These are phyloP conservation scores for Ciborinia camelliae DNA, from an alignment of 2,329 filamentous ascomycete genomes.

Conservation along the genomic window DNA sequence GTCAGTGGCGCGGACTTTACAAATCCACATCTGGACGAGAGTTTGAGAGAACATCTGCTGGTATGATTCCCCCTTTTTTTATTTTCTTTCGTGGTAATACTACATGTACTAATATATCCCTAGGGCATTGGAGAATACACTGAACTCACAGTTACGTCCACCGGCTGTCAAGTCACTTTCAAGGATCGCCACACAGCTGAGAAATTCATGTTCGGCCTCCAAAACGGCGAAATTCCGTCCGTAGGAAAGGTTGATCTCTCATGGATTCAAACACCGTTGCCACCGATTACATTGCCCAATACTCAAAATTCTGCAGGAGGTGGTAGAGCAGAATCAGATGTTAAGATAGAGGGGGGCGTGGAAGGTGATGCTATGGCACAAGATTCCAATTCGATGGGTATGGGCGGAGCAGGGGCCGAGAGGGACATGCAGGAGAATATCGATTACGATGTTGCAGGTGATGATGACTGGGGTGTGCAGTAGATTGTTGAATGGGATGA, in stretches of 20 bases:
- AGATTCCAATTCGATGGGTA: slow-evolving; percentile 22
- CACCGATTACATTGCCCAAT: slow-evolving; percentile 27
- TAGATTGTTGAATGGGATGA: not conserved
- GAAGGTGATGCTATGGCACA: slow-evolving; percentile 37
- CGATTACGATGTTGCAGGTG: slow-evolving; percentile 44
- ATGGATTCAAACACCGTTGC: slow-evolving; percentile 50
- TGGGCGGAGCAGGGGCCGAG: slow-evolving; percentile 22
- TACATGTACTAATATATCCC: slow-evolving; percentile 19
- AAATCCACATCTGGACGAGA: slow-evolving; percentile 60
- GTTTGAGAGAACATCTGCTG: slow-evolving; percentile 67
- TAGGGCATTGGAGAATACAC: slow-evolving; percentile 62
- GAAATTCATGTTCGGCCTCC: slow-evolving; percentile 59
- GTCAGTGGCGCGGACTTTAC: slow-evolving; percentile 64
- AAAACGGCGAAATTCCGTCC: slow-evolving; percentile 57
- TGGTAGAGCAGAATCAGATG: slow-evolving; percentile 11
- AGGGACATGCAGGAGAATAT: slow-evolving; percentile 31
- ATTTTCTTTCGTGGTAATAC: slow-evolving; percentile 7
- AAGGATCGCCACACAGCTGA: slow-evolving; percentile 69
- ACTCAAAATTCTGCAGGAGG: slow-evolving; percentile 4
- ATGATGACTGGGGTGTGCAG: slow-evolving; percentile 38
- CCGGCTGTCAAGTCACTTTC: slow-evolving; percentile 56
- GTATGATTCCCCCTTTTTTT: slow-evolving; percentile 43
- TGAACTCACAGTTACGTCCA: slow-evolving; percentile 50
- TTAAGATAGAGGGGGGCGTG: slow-evolving; percentile 28
- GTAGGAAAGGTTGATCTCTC: slow-evolving; percentile 62